These are phyloP conservation scores for Hyphopichia fennica DNA, from an alignment of 1,139 yeast genomes.

Conservation along the genomic window DNA sequence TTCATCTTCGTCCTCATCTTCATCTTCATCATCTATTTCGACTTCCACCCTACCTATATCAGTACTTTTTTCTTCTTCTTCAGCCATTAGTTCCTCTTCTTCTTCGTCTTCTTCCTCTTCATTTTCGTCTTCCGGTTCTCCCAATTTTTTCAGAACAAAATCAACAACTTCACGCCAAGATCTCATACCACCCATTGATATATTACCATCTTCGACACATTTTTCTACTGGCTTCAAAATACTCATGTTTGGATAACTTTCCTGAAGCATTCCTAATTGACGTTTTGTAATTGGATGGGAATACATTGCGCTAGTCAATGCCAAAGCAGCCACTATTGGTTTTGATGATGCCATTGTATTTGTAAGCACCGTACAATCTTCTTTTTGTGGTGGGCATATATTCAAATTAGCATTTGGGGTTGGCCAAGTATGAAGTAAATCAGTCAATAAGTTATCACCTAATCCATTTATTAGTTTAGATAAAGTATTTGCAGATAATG, in stretches of 20 bases:
- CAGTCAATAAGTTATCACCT: slow-evolving; percentile 27
- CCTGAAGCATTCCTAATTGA: slow-evolving; percentile 22
- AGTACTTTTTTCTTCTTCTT: slow-evolving; percentile 5
- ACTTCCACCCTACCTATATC: slow-evolving; percentile 19
- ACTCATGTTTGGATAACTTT: slow-evolving; percentile 27
- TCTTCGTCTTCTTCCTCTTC: slow-evolving; percentile 19
- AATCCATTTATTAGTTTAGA: slow-evolving; percentile 29
- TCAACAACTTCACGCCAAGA: slow-evolving; percentile 33
- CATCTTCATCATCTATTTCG: slow-evolving; percentile 16
- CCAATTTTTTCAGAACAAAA: slow-evolving; percentile 25
- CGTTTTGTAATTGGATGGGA: slow-evolving; percentile 29
- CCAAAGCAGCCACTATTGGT: slow-evolving; percentile 28
- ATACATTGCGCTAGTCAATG: slow-evolving; percentile 29
- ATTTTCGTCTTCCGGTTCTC: slow-evolving; percentile 20
- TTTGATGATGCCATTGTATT: slow-evolving; percentile 21
- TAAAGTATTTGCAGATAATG: slow-evolving; percentile 29
- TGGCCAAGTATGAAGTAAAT: slow-evolving; percentile 29
- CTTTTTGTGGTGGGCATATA: slow-evolving; percentile 5
- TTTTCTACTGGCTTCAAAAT: slow-evolving; percentile 32
- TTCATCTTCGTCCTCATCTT: slow-evolving; percentile 12
- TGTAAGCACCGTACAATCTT: slow-evolving; percentile 18
- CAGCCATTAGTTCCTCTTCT: slow-evolving; percentile 10
- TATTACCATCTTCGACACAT: slow-evolving; percentile 31
- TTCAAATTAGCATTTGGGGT: slow-evolving; percentile 9
- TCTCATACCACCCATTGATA: slow-evolving; percentile 35